Base-by-base conservation (phyloP, 495 filamentous ascomycete species). In the Xylaria curta region DNA sequence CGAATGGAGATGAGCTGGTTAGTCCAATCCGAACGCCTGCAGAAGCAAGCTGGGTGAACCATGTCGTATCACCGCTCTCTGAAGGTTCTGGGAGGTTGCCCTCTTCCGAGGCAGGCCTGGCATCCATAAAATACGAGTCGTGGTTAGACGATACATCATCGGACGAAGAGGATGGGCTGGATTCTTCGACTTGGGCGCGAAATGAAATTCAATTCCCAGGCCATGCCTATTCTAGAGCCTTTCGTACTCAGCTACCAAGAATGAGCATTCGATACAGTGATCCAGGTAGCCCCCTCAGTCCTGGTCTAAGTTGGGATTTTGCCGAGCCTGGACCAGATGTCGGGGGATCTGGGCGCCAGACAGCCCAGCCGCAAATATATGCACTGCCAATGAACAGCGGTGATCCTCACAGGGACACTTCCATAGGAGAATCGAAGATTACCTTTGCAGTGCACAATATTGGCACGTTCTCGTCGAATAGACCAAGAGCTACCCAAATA, bases 1-100 rank as follows among this genome's bases (percentile, higher is more conserved):
- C 62, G 49, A 66, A 59, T 26, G 69, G 69, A 12, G 69, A 71
- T 51, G 69, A 71, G 38, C 69, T 66, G 3, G 69, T 71, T 31
- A 71, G 69, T 28, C 69, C 69, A 28, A 38, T 71, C 15, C 51
- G 40, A 28, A 51, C 62, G 9, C 28, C 62, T 6, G 62, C 9
- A 31, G 42, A 63, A 24, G 13, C 49, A 21, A 60, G 12, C 13
- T 71, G 69, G 69, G 54, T 9, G n/a, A 66, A 26, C 42, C n/a
- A 66, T 51, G 42, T 64, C 53, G 69, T 71, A 19, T 71, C 69
- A 19, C 69, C 69, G 0, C 61, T 71, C 9, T 71, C 69, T 8
- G 69, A 60, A 15, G 13, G 28, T 7, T 42, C 36, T 26, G 69
- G n/a, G 12, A 66, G n/a, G 40, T 28, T 40, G 24, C 6, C 12